Percentiles rank a stretch among this genome's conserved stretches.
Evolutionary conservation across 164 flowering plant species (phyloP).

Genomic region (Kalanchoe fedtschenkoi): DNA sequence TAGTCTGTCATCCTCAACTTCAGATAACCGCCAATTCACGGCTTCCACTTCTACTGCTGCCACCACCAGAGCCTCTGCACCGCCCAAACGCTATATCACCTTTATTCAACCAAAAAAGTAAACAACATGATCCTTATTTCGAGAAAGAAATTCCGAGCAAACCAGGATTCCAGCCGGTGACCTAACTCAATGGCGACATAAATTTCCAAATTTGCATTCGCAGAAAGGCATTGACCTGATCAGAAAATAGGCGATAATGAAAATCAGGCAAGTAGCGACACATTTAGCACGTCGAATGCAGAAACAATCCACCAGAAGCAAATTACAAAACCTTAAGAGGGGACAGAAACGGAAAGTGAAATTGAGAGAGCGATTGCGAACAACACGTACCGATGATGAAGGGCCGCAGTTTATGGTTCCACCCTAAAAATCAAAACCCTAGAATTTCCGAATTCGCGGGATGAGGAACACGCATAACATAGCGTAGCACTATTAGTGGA

Average conservation of each 20-base stretch:
- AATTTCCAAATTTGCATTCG: background rate
- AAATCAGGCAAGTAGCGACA: background rate
- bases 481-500: too few species aligned
- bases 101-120: constrained; percentile 4
- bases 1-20: constrained; percentile 49
- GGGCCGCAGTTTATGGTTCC: background rate
- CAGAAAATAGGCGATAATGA: background rate
- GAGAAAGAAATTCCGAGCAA: background rate
- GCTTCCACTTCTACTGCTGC: constrained; percentile 7
- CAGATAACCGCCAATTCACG: constrained; percentile 12
- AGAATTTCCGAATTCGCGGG: constrained; percentile 4
- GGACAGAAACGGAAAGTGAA: background rate
- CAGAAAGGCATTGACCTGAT: constrained; percentile 4
- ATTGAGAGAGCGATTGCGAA: background rate
- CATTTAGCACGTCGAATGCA: background rate
- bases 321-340: background rate
- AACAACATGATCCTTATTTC: constrained; percentile 3
- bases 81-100: background rate
- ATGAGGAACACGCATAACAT: background rate
- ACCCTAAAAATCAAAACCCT: background rate
- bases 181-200: background rate
- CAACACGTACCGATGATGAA: background rate
- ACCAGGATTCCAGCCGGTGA: background rate
- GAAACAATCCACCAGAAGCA: background rate
- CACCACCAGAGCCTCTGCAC: background rate